Base-by-base conservation (phyloP, 2,329 filamentous ascomycete species). In the Tolypocladium endophyticum region DNA sequence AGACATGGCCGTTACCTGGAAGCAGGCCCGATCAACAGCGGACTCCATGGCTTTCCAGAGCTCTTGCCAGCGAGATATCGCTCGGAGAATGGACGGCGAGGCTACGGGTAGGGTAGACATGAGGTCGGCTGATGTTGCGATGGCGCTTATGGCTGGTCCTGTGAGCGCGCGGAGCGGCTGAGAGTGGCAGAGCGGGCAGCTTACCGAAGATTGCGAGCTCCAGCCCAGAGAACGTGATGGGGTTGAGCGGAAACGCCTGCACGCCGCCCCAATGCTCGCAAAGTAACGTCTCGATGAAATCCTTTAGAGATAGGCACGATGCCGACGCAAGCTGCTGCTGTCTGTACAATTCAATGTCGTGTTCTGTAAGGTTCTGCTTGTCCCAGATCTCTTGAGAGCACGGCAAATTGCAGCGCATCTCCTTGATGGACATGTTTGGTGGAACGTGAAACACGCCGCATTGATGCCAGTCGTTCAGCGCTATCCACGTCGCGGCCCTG, bases 381-480 rank as follows among this genome's bases (percentile, higher is more conserved):
- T 70, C 65, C 68, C 68, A 71, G 0, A 71, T 61, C 16, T 65
- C 62, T 0, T 56, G 57, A 6, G 65, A 58, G 38, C 66, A 68
- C 0, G 69, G 66, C 3, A 69, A 57, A n/a, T 67, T 62, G 33
- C 64, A 66, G 0, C 61, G 66, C 54, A 71, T 58, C 56, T 71
- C 69, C 33, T 58, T 45, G 11, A 63, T 62, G 1, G 65, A 64
- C 23, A 65, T 66, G 14, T 62, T 35, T 2, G 64, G 61, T n/a
- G 64, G 66, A 3, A 57, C 58, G 54, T 69, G 65, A 53, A 64
- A 67, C 58, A 68, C 62, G 55, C 69, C 65, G 28, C 60, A 56
- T 36, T 71, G 67, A 28, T 70, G 68, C 66, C 68, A 70, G 58
- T 70, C 68, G 8, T 60, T 60, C 5, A 68, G 55, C 11, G 66